Base-by-base conservation (phyloP, 2,329 filamentous ascomycete genomes). In the Penicillium sp. region DNA sequence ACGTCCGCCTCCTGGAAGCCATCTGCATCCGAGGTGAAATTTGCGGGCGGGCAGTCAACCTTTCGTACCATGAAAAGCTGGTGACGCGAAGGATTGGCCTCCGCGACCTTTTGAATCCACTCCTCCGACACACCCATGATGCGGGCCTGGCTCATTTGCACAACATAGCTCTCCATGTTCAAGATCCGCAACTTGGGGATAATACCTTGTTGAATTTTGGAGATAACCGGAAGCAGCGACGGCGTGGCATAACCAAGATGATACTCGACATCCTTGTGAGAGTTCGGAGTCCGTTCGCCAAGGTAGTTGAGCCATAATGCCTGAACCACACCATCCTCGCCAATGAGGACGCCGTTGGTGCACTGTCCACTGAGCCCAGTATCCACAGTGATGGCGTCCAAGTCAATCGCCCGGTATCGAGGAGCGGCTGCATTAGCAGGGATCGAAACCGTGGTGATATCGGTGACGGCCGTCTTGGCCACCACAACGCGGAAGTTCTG, bases 11-110 rank as follows among this genome's bases (percentile, higher is more conserved):
- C 93, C 18, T 85, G 73, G 11, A 98, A 74, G 11, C 81, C 77
- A 32, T 75, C 72, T n/a, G 66, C 65, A n/a, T 72, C 59, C 10
- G 62, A 56, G 6, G 55, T 54, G 62, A 64, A 59, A 9, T 57
- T 59, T 4, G 66, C 59, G 1, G 69, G 75, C 14, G 77, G 77
- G 30, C 79, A 80, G 52, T 83, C 72, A 44, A 94, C 82, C 69
- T 98, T 98, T 55, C 87, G 84, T 18, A 98, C 87, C 85, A 98
- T 95, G 71, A 98, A 98, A 25, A 98, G 77, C 67, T 98, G 92
- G 60, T 98, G 92, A 41, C 88, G 85, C 34, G 92, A 82, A 26
- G 86, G 84, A 63, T 98, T 95, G 45, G 87, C 86, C 49, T 81
- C 73, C 36, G 92, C 82, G 2, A 95, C 90, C 64, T 87, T 84